Percentiles rank a stretch among this genome's conserved stretches.
These are phyloP conservation scores for Straminergon stramineum DNA, from an alignment of 225 moss, liverwort and hornwort species.

Conservation along the genomic window DNA sequence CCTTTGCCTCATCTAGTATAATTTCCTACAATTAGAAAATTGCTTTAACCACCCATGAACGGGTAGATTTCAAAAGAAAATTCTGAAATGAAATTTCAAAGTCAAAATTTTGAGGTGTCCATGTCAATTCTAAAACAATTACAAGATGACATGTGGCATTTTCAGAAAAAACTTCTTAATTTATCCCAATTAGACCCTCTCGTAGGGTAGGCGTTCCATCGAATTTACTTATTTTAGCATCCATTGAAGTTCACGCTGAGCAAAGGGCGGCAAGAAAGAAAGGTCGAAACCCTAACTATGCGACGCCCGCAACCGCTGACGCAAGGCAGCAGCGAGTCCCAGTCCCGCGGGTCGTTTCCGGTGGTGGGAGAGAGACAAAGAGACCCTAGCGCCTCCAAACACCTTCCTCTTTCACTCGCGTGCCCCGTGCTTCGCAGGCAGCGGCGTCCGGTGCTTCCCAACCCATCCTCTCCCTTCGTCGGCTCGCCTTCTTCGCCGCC, in stretches of 20 bases:
- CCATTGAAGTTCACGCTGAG: background rate
- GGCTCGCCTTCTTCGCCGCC: background rate
- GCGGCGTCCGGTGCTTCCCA: background rate
- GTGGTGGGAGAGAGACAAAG: background rate
- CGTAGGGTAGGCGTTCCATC: background rate
- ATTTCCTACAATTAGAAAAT: rapidly evolving
- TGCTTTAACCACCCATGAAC: too few relatives aligned
- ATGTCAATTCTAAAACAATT: background rate
- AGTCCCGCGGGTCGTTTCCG: too few relatives aligned
- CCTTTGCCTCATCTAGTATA: rapidly evolving
- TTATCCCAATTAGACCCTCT: background rate
- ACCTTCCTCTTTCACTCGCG: constrained; percentile 4
- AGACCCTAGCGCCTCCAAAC: background rate
- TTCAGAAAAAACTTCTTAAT: background rate
- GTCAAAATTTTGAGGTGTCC: background rate
- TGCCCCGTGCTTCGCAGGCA: constrained; percentile 14
- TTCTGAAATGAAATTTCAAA: background rate
- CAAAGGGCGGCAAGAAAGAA: background rate
- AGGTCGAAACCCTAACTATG: background rate
- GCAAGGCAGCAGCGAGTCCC: background rate
- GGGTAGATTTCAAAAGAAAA: rapidly evolving
- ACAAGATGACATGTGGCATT: background rate
- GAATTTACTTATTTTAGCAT: background rate
- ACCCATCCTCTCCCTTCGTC: background rate
- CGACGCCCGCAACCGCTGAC: background rate